Percentiles rank a stretch among this genome's conserved stretches.
phyloP scores from a whole-genome alignment of 2,329 filamentous ascomycete species.

The Ascochyta lentis region DNA sequence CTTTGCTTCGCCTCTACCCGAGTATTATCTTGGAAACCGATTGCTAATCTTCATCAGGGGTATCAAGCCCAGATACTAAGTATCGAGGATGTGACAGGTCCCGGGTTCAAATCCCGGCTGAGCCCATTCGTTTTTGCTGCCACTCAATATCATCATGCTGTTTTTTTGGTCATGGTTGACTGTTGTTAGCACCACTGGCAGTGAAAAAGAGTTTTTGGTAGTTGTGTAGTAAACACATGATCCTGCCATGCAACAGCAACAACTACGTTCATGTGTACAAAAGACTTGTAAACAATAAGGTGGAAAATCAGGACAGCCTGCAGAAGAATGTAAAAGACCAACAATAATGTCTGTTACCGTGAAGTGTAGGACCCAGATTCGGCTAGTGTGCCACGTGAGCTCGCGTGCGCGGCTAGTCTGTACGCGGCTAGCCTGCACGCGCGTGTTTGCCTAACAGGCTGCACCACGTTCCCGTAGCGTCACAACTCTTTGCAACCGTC shows the following conservation, averaged over 20 bases:
- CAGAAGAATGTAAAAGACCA: too few species aligned
- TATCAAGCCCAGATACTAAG: constrained; percentile 1
- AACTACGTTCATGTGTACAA: neutral
- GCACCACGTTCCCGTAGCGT: constrained; percentile 11
- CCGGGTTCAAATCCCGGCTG: constrained; percentile 20
- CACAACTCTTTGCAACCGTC: constrained; percentile 1
- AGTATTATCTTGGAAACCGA: too few species aligned
- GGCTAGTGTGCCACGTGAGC: constrained; percentile 11
- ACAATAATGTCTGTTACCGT: neutral
- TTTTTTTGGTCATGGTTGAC: neutral
- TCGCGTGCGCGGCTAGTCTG: constrained; percentile 1
- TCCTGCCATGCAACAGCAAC: neutral
- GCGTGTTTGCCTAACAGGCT: constrained; percentile 35
- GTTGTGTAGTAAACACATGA: neutral
- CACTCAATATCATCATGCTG: too few species aligned
- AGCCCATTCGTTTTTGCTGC: neutral
- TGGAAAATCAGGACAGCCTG: neutral
- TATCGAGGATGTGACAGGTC: constrained; percentile 15
- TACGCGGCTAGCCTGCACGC: constrained; percentile 21
- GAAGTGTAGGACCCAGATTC: neutral
- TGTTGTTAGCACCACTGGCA: neutral
- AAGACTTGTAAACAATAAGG: neutral
- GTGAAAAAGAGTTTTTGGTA: neutral
- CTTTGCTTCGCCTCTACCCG: too few species aligned
- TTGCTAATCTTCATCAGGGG: neutral